Conservation (phyloP, 2,329 filamentous ascomycete genomes). For the Podosphaera fusca region DNA sequence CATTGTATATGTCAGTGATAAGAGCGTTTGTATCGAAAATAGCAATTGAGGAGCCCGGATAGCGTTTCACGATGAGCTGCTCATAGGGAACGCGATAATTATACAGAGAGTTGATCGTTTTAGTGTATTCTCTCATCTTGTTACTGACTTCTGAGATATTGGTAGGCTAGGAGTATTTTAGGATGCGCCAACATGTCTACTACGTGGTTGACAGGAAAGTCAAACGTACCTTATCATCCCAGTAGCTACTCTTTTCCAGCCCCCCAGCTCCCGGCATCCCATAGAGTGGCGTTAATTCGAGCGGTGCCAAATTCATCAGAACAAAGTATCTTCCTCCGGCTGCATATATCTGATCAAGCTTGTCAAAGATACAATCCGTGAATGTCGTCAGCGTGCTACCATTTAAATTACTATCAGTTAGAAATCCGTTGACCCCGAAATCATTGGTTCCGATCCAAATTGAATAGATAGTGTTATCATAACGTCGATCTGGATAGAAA, state of each 20-base stretch:
- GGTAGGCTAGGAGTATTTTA: slow-evolving; percentile 15
- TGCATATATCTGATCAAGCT: slow-evolving; percentile 38
- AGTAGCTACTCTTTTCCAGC: slow-evolving; percentile 21
- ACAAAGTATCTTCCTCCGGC: slow-evolving; percentile 49
- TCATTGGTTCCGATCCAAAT: slow-evolving; percentile 74
- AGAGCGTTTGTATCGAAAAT: slow-evolving; percentile 44
- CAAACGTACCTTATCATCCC: slow-evolving; percentile 16
- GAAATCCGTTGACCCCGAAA: slow-evolving; percentile 39
- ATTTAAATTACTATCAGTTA: slow-evolving; percentile 35
- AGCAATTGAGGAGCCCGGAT: slow-evolving; percentile 36
- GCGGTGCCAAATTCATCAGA: slow-evolving; percentile 42
- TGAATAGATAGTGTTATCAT: slow-evolving; percentile 43
- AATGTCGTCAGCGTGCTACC: slow-evolving; percentile 40
- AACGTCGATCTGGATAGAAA: slow-evolving; percentile 22
- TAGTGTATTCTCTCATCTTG: slow-evolving; percentile 28
- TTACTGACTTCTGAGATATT: slow-evolving; percentile 24
- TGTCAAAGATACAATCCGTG: slow-evolving; percentile 41
- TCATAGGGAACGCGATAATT: slow-evolving; percentile 27
- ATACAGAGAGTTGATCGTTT: slow-evolving; percentile 25
- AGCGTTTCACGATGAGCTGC: slow-evolving; percentile 21
- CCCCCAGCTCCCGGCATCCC: slow-evolving; percentile 24
- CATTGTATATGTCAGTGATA: slow-evolving; percentile 38
- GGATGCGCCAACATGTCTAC: background rate
- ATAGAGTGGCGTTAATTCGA: slow-evolving; percentile 47
- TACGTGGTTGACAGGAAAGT: background rate